Conservation (phyloP, 306 rosid species). For the Rubus parviflorus region DNA sequence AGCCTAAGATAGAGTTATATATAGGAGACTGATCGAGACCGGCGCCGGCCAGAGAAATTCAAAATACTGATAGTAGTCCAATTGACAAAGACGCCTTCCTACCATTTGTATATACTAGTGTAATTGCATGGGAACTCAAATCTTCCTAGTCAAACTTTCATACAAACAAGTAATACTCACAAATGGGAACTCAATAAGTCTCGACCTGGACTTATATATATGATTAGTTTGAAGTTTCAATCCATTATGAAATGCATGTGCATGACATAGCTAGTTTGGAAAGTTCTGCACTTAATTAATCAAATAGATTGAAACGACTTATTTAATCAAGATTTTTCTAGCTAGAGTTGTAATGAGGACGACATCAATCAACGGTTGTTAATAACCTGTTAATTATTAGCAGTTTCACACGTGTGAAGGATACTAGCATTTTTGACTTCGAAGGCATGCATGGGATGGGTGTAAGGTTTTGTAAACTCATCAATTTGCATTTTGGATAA, state of each 20-base stretch:
- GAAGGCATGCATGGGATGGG: too few relatives aligned
- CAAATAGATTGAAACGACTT: not conserved
- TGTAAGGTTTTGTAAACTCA: too few relatives aligned
- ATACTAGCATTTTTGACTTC: too few relatives aligned
- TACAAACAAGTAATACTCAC: not conserved
- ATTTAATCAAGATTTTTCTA: not conserved
- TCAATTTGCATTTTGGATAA: too few relatives aligned
- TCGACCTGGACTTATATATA: not conserved
- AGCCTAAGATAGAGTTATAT: too few relatives aligned
- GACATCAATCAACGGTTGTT: not conserved
- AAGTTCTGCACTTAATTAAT: not conserved
- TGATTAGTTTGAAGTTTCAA: not conserved
- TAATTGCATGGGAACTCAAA: too few relatives aligned
- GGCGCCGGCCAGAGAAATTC: too few relatives aligned
- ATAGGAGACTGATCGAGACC: too few relatives aligned
- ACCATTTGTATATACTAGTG: not conserved
- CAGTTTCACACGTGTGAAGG: not conserved
- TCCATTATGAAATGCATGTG: not conserved
- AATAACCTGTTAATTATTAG: not conserved
- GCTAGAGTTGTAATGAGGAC: not conserved
- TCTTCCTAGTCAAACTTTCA: not conserved
- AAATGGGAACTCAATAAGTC: not conserved
- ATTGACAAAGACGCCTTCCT: not conserved
- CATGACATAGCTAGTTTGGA: not conserved
- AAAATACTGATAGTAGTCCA: too few relatives aligned